phyloP scores from a whole-genome alignment of 805 yeast species.

The Candida yuanshanica region DNA sequence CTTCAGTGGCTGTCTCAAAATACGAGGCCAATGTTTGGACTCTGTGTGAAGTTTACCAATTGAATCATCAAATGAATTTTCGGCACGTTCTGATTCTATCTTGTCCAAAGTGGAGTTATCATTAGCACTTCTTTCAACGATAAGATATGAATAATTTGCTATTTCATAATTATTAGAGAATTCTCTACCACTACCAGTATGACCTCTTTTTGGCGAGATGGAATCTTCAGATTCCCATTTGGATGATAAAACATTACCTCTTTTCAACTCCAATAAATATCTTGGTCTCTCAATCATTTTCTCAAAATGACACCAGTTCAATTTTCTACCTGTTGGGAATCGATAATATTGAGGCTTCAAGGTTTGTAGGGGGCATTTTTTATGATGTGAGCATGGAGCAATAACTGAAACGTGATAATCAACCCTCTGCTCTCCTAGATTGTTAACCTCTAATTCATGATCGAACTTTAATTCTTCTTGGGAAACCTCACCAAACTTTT shows the following conservation, averaged over 20 bases:
- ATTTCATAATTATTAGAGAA: conserved; percentile 64
- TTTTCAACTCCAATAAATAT: conserved; percentile 76
- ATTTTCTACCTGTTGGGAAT: conserved; percentile 48
- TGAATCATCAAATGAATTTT: conserved; percentile 22
- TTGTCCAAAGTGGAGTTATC: conserved; percentile 34
- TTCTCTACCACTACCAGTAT: conserved; percentile 61
- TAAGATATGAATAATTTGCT: conserved; percentile 69
- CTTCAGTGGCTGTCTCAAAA: conserved; percentile 65
- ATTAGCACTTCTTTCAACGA: conserved; percentile 53
- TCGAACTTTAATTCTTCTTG: conserved; percentile 44
- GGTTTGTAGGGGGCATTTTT: conserved; percentile 78
- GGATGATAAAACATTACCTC: conserved; percentile 69
- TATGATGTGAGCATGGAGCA: conserved; percentile 91
- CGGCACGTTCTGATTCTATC: conserved; percentile 36
- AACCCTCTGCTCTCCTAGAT: conserved; percentile 9
- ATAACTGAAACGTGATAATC: conserved; percentile 54
- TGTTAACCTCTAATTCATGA: conserved; percentile 28
- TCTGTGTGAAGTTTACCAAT: conserved; percentile 23
- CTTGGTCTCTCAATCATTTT: conserved; percentile 72
- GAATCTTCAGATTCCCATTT: conserved; percentile 52
- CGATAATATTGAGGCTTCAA: conserved; percentile 64
- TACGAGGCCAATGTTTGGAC: conserved; percentile 59
- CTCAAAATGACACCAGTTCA: conserved; percentile 71
- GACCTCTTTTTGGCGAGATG: conserved; percentile 45
- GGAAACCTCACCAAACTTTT: conserved; percentile 36